Evolutionary conservation across 257 asterid genomes (phyloP).

Genomic region (Buddleja alternifolia): DNA sequence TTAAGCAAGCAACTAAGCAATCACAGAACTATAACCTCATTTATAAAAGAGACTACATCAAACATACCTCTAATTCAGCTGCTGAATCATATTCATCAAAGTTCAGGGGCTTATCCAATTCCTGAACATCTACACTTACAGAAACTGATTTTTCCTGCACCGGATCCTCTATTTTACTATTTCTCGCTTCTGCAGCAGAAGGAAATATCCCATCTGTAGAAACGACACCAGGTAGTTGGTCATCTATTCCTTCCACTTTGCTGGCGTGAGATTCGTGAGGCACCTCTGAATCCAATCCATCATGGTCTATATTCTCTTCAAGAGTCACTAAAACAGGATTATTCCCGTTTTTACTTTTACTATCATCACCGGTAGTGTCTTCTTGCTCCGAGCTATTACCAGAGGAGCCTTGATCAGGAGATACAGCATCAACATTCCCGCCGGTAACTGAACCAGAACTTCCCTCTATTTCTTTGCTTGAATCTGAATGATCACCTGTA

Average conservation of each 20-base stretch:
- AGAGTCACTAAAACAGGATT: slow-evolving; percentile 29
- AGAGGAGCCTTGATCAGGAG: slow-evolving; percentile 42
- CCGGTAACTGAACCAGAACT: slow-evolving; percentile 56
- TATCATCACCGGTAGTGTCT: slow-evolving; percentile 25
- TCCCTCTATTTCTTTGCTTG: slow-evolving; percentile 62
- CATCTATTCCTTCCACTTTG: slow-evolving; percentile 31
- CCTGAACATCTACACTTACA: slow-evolving; percentile 26
- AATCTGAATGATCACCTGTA: slow-evolving; percentile 54
- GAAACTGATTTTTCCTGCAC: slow-evolving; percentile 41
- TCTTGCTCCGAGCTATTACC: slow-evolving; percentile 65
- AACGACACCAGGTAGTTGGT: slow-evolving; percentile 27
- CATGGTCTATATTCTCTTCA: slow-evolving; percentile 34
- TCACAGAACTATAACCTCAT: neutral
- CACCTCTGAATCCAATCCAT: slow-evolving; percentile 29
- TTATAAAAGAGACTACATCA: neutral
- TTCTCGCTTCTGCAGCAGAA: slow-evolving; percentile 28
- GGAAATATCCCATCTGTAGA: slow-evolving; percentile 39
- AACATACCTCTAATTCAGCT: slow-evolving; percentile 63
- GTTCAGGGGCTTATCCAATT: slow-evolving; percentile 49
- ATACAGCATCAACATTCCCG: slow-evolving; percentile 39
- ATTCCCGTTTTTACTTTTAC: slow-evolving; percentile 8
- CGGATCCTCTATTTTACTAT: slow-evolving; percentile 28
- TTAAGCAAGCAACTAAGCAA: no score
- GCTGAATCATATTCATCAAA: slow-evolving; percentile 67
- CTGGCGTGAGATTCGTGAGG: slow-evolving; percentile 33